Conservation (phyloP, 2,329 filamentous ascomycete genomes). For the Ophiostoma ulmi region DNA sequence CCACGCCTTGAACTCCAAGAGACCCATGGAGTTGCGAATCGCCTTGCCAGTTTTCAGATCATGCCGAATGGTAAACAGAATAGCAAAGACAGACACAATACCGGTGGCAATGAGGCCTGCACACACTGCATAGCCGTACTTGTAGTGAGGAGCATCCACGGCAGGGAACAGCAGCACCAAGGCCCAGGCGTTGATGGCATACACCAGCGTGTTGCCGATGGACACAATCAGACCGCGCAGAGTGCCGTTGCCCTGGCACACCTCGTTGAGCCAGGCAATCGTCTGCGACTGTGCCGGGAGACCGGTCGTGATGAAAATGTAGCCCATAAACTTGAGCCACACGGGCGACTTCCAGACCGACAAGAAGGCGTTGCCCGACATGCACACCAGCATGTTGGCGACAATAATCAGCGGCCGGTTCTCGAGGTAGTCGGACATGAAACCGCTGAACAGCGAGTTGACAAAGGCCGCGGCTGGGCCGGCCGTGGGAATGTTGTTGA, state of each 20-base stretch:
- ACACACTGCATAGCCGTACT: background rate
- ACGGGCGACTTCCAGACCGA: background rate
- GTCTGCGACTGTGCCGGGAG: conserved; percentile 1
- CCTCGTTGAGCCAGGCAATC: background rate
- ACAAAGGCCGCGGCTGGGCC: background rate
- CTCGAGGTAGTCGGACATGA: background rate
- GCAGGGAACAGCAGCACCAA: background rate
- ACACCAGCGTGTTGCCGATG: background rate
- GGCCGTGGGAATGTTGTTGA: conserved; percentile 2
- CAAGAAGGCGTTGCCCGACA: background rate
- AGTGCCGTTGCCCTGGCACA: background rate
- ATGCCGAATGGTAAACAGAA: background rate
- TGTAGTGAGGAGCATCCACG: background rate
- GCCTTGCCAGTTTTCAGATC: background rate
- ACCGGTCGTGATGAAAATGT: background rate
- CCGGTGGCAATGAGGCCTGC: background rate
- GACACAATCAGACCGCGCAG: background rate
- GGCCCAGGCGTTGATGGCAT: conserved; percentile 5
- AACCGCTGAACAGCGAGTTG: background rate
- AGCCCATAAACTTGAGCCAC: background rate
- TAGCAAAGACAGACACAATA: background rate
- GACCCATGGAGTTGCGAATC: background rate
- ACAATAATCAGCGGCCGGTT: background rate
- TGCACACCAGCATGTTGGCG: background rate
- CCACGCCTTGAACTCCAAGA: conserved; percentile 6